A percentile compares a stretch with the other conserved stretches of the same genome.
phyloP scores from a whole-genome alignment of 257 asterid species.

The Rehmannia glutinosa region DNA sequence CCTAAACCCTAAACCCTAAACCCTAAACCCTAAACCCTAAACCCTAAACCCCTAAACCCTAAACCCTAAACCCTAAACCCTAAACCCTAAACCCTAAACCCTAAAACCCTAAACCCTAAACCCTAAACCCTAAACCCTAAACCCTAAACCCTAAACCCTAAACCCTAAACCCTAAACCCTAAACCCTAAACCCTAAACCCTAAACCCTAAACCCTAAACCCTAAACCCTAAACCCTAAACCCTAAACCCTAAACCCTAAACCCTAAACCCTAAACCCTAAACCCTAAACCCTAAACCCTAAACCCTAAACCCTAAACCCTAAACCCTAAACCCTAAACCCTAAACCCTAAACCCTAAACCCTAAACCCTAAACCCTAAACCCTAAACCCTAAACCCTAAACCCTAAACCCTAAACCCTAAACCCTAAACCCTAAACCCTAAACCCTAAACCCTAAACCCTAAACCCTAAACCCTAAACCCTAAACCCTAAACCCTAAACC shows the following conservation, averaged over 20 bases:
- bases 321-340: conserved; percentile 20
- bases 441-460: conserved; percentile 19
- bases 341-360: conserved; percentile 10
- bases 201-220: conserved; percentile 11
- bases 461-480: conserved; percentile 21
- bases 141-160: neutral
- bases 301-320: conserved; percentile 10
- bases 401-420: conserved; percentile 22
- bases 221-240: conserved; percentile 9
- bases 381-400: conserved; percentile 21
- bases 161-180: conserved; percentile 1
- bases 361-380: conserved; percentile 16
- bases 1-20: conserved; percentile 11
- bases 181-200: conserved; percentile 7
- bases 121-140: conserved; percentile 4
- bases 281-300: conserved; percentile 13
- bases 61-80: conserved; percentile 2
- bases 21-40: conserved; percentile 6
- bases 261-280: conserved; percentile 7
- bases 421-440: conserved; percentile 16
- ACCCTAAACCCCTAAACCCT: neutral
- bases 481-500: conserved; percentile 13
- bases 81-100: neutral
- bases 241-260: conserved; percentile 10
- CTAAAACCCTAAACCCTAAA: neutral